Conservation (phyloP, 495 filamentous ascomycete species). For the Aspergillus steynii region DNA sequence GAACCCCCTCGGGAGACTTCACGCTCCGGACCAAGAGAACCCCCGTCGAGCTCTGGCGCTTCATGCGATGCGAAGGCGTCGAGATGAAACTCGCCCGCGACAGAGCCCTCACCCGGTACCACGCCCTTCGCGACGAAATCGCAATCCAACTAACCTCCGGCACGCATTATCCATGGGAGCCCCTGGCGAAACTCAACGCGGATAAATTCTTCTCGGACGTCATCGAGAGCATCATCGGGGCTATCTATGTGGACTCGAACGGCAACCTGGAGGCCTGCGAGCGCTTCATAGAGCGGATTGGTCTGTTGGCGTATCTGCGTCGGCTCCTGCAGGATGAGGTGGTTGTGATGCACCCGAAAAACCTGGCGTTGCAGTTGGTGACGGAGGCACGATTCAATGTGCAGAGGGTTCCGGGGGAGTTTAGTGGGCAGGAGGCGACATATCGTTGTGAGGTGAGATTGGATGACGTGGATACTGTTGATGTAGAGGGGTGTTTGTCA, state of each 20-base stretch:
- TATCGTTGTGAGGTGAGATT: constrained; percentile 14
- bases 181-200: constrained; percentile 62
- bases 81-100: constrained; percentile 49
- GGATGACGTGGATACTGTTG: constrained; percentile 2
- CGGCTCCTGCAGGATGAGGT: constrained; percentile 60
- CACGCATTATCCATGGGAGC: constrained; percentile 70
- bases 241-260: constrained; percentile 77
- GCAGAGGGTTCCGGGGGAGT: constrained; percentile 12
- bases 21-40: constrained; percentile 9
- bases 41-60: constrained; percentile 56
- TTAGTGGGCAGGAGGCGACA: constrained; percentile 1
- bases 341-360: constrained; percentile 72
- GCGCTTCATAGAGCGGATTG: constrained; percentile 59
- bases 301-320: constrained; percentile 62
- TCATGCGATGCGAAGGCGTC: constrained; percentile 60
- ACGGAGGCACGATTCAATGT: constrained; percentile 29
- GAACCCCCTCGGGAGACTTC: not conserved
- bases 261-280: constrained; percentile 59
- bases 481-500: constrained; percentile 21
- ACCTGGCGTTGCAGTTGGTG: constrained; percentile 61
- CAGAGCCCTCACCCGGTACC: constrained; percentile 47
- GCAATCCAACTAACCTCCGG: constrained; percentile 45
- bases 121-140: constrained; percentile 50
- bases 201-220: constrained; percentile 88
- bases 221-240: constrained; percentile 78